Conservation (phyloP, 2,329 filamentous ascomycete genomes). For the Microcera coccophila region DNA sequence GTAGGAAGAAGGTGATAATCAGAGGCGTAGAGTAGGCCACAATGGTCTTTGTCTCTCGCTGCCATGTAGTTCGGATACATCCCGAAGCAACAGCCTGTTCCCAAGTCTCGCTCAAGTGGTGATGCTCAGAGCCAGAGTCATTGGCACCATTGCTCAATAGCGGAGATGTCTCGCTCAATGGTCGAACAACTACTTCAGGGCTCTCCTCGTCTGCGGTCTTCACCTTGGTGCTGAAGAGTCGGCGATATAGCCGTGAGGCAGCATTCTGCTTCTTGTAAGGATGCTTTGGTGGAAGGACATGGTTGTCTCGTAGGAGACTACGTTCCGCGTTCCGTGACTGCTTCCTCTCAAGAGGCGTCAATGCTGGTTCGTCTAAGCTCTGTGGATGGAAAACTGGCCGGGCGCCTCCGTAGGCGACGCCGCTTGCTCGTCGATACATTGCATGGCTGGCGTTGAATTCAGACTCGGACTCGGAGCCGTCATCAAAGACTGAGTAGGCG, state of each 20-base stretch:
- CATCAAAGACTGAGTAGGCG: slow-evolving; percentile 29
- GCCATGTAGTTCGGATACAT: slow-evolving; percentile 85
- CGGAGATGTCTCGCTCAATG: slow-evolving; percentile 38
- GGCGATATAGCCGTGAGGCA: slow-evolving; percentile 41
- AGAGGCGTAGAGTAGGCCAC: slow-evolving; percentile 66
- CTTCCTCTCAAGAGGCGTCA: slow-evolving; percentile 54
- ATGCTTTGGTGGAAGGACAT: slow-evolving; percentile 61
- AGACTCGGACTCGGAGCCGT: slow-evolving; percentile 33
- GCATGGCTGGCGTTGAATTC: slow-evolving; percentile 42
- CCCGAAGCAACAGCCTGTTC: slow-evolving; percentile 78
- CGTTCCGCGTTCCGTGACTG: slow-evolving; percentile 56
- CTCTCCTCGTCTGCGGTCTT: slow-evolving; percentile 39
- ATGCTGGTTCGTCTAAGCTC: slow-evolving; percentile 40
- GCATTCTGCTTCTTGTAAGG: slow-evolving; percentile 33
- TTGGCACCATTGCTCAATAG: slow-evolving; percentile 36
- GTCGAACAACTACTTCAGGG: slow-evolving; percentile 32
- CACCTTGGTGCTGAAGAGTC: slow-evolving; percentile 55
- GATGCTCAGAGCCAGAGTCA: slow-evolving; percentile 42
- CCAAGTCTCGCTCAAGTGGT: slow-evolving; percentile 70
- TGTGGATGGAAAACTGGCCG: slow-evolving; percentile 65
- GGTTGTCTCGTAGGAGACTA: slow-evolving; percentile 61
- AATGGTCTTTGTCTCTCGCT: slow-evolving; percentile 80
- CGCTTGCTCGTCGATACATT: slow-evolving; percentile 72
- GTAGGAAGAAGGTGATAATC: slow-evolving; percentile 68
- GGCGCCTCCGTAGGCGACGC: slow-evolving; percentile 68